A percentile compares a stretch with the other conserved stretches of the same genome.
These are phyloP conservation scores for Chalciporus sphaerocephalus DNA, from an alignment of 768 basidiomycete species.

Conservation along the genomic window DNA sequence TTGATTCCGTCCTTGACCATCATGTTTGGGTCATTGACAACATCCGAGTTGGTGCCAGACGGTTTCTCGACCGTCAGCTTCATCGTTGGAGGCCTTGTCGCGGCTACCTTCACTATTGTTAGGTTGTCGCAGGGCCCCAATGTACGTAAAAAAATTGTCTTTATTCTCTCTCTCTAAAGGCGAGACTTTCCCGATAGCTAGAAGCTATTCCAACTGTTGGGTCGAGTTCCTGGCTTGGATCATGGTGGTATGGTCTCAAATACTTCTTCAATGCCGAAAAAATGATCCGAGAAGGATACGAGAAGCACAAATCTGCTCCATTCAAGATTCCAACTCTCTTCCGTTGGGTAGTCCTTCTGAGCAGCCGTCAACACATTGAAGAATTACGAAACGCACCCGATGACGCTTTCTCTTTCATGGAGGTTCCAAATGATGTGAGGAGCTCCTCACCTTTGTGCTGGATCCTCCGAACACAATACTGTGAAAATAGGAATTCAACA, in stretches of 20 bases:
- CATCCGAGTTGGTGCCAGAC: not conserved
- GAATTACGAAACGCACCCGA: conserved; percentile 39
- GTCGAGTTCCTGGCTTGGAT: conserved; percentile 20
- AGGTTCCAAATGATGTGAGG: conserved; percentile 33
- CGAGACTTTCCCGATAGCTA: too few relatives aligned
- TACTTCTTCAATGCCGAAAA: conserved; percentile 16
- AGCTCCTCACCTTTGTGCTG: not conserved
- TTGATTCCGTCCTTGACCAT: too few relatives aligned
- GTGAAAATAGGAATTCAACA: conserved; percentile 32
- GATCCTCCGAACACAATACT: not conserved
- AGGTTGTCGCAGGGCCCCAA: conserved; percentile 1
- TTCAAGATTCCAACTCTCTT: conserved; percentile 30
- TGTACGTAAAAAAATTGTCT: too few relatives aligned
- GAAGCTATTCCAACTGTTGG: conserved; percentile 31
- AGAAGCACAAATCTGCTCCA: conserved; percentile 24
- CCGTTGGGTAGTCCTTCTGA: conserved; percentile 39
- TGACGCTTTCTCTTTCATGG: conserved; percentile 33
- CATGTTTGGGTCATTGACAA: too few relatives aligned
- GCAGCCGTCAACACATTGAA: conserved; percentile 29
- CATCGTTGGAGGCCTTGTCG: not conserved
- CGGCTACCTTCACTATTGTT: not conserved
- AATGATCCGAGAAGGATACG: conserved; percentile 30
- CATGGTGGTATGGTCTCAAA: conserved; percentile 21
- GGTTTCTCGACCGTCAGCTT: not conserved
- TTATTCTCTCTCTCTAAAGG: too few relatives aligned